Evolutionary conservation across 2,329 filamentous ascomycete species (phyloP), one percentile per base, ranked within the genome.

Genomic region (Cordyceps farinosa): DNA sequence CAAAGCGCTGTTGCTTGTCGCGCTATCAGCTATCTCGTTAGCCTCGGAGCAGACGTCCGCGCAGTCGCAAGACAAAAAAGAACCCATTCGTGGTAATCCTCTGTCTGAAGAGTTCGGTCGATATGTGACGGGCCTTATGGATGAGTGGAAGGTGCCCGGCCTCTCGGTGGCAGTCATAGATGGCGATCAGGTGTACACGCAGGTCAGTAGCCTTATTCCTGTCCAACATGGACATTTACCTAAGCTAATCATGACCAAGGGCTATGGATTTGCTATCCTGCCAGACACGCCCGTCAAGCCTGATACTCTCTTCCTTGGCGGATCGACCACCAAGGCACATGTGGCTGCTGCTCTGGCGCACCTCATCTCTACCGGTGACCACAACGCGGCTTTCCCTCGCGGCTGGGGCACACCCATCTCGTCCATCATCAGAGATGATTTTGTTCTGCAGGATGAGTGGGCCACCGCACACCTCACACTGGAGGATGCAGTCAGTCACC

Each of bases 401-500:
- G 73, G 78, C 42, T 86, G 82, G 80, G 69, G 74, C 2, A 80
- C 81, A 0, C 76, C 76, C 3, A 77, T 86, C 32, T 77, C 75
- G 1, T 71, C 71, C 17, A 70, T 85, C 1, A 74, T 86, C 5
- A 76, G 76, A 1, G 79, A 81, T 1, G 83, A 85, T 57, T 85
- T 85, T 64, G 77, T 83, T 1, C 72, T 85, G 10, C 66, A 75
- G 13, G 78, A 81, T 56, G 72, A 75, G 0, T 79, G 76, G 68
- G 76, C 77, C 13, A 85, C 81, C 1, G 69, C 73, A 27, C 77
- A 81, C 64, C 70, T 84, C 45, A 86, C 82, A 0, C 69, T 86
- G 5, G 81, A 85, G 61, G 84, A 87, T 62, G 78, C 81, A 2
- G 74, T 84, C 1, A 77, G 77, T 52, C 84, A 87, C 67, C 76